Percentiles rank a stretch among this genome's conserved stretches.
Conservation (phyloP, 1,139 yeast species). For the Lodderomyces metapsilosis region DNA sequence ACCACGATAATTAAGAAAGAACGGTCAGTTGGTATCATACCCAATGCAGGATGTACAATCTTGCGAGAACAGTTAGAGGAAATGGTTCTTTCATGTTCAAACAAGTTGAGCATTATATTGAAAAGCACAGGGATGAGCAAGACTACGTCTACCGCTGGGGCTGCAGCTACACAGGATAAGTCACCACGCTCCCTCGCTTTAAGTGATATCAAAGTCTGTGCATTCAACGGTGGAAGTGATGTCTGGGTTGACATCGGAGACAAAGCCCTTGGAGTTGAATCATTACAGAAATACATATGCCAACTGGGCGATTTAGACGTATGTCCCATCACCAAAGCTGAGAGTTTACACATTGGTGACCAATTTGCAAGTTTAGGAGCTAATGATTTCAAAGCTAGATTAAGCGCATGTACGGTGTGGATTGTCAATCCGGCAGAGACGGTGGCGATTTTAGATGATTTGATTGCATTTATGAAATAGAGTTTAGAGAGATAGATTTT, state of each 20-base stretch:
- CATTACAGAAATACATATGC: slow-evolving; percentile 72
- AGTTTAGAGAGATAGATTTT: neutral
- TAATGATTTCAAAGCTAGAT: slow-evolving; percentile 88
- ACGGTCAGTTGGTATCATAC: slow-evolving; percentile 85
- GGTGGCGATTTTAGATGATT: slow-evolving; percentile 58
- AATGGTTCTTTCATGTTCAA: slow-evolving; percentile 78
- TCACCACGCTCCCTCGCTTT: neutral
- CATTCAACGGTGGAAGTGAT: slow-evolving; percentile 95
- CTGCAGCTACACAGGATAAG: neutral
- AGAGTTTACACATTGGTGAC: slow-evolving; percentile 90
- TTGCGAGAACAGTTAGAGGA: slow-evolving; percentile 88
- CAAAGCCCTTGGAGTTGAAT: slow-evolving; percentile 82
- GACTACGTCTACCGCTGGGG: neutral
- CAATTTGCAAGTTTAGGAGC: slow-evolving; percentile 94
- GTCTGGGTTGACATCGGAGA: slow-evolving; percentile 99
- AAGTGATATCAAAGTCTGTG: slow-evolving; percentile 70
- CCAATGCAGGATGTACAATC: slow-evolving; percentile 57
- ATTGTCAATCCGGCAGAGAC: slow-evolving; percentile 90
- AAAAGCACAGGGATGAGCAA: neutral
- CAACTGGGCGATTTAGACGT: slow-evolving; percentile 27
- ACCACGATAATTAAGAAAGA: slow-evolving; percentile 71
- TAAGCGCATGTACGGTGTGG: slow-evolving; percentile 95
- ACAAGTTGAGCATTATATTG: slow-evolving; percentile 46
- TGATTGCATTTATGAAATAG: slow-evolving; percentile 8
- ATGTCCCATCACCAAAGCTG: slow-evolving; percentile 48